Evolutionary conservation across 2,329 filamentous ascomycete species (phyloP).

Genomic region (Botrytis fragariae): DNA sequence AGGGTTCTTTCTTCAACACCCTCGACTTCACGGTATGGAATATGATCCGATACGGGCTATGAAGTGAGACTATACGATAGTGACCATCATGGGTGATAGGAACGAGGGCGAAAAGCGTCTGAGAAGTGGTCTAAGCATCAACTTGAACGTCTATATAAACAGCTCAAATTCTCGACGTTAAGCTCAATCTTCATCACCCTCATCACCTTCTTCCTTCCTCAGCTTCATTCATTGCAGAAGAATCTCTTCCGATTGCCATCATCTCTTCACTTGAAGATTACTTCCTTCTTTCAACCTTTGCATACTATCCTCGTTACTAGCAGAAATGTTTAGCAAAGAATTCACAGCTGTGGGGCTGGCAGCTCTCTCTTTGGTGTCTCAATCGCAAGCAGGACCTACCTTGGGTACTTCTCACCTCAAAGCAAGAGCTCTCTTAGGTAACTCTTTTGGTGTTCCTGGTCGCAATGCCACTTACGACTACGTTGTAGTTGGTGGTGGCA

Average conservation of each 20-base stretch:
- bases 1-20: conserved; percentile 4
- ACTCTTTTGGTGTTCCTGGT: conserved; percentile 20
- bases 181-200: conserved; percentile 7
- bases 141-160: conserved; percentile 18
- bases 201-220: not conserved
- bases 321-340: conserved; percentile 19
- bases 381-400: conserved; percentile 9
- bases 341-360: conserved; percentile 10
- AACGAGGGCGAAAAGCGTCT: not conserved
- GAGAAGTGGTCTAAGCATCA: not conserved
- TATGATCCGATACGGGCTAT: not conserved
- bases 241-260: not conserved
- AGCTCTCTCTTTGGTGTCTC: conserved; percentile 17
- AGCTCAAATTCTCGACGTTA: conserved; percentile 2
- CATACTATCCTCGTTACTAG: not conserved
- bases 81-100: not conserved
- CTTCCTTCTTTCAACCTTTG: not conserved
- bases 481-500: conserved; percentile 23
- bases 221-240: not conserved
- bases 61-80: conserved; percentile 13
- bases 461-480: conserved; percentile 22
- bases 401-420: conserved; percentile 1
- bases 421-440: conserved; percentile 16
- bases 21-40: not conserved
- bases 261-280: conserved; percentile 4